Evolutionary conservation across 306 rosid genomes (phyloP).

Genomic region (Notholithocarpus densiflorus): DNA sequence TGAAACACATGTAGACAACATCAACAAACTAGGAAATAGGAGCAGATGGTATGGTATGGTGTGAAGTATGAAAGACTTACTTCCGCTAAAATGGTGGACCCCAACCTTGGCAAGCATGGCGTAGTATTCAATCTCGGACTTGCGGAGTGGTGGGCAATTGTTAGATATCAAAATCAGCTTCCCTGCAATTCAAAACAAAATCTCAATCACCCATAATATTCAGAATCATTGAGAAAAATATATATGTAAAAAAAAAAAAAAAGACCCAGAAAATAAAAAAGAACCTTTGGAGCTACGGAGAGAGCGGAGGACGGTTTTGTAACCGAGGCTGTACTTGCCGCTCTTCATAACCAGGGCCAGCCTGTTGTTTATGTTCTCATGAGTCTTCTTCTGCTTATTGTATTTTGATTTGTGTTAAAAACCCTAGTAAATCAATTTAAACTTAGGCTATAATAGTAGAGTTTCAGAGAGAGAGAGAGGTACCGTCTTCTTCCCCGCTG

Average conservation of each 20-base stretch:
- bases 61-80: slow-evolving; percentile 33
- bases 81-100: slow-evolving; percentile 78
- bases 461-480: neutral
- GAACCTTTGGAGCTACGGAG: slow-evolving; percentile 68
- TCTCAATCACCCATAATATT: too few species aligned
- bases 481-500: slow-evolving; percentile 56
- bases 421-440: neutral
- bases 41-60: too few species aligned
- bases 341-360: slow-evolving; percentile 92
- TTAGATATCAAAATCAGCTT: slow-evolving; percentile 74
- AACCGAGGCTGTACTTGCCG: slow-evolving; percentile 69
- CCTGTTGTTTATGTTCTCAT: slow-evolving; percentile 80
- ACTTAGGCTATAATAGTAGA: neutral
- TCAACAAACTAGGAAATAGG: too few species aligned
- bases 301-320: slow-evolving; percentile 72
- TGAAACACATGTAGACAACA: too few species aligned
- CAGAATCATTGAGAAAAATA: neutral
- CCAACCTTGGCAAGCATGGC: slow-evolving; percentile 86
- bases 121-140: slow-evolving; percentile 79
- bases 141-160: slow-evolving; percentile 85
- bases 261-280: neutral
- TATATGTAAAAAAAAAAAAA: neutral
- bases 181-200: slow-evolving; percentile 33
- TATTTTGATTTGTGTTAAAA: neutral
- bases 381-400: slow-evolving; percentile 64